Evolutionary conservation across 495 filamentous ascomycete species (phyloP), one percentile per base, ranked within the genome.

Genomic region (Parachaetomium inaequale): DNA sequence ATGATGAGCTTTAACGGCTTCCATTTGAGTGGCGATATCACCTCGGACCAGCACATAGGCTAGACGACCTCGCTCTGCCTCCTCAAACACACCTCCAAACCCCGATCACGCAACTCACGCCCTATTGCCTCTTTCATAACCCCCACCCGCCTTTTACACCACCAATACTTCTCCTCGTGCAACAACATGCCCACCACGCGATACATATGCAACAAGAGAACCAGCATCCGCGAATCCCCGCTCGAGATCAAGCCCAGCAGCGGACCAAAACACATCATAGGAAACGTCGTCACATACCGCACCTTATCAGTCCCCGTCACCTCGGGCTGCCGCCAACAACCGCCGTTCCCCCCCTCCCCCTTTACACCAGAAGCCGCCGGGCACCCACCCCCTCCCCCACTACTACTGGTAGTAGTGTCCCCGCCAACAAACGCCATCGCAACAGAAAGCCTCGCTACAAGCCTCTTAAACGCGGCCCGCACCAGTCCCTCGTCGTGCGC

Each of bases 151-250:
- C 43, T 56, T 43, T 40, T 40, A 19, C 63, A 63, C 70, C 68
- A 72, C 70, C 70, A 72, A 45, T 62, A 63, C 14, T 56, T 59
- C 6, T 65, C 59, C 14, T 47, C 25, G 2, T 58, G 60, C 25
- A 70, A 36, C 21, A 72, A 23, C 23, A 58, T 31, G 11, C 63
- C 61, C n/a, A 60, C 59, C 0, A 62, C 59, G 4, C 60, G 63
- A 26, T 72, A 72, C 1, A 70, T 51, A n/a, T 72, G 68, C 7
- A 54, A 65, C 55, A 70, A 50, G 52, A 72, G 26, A n/a, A 70
- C 57, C 31, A 72, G 49, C 7, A 61, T 61, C 34, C 70, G 21
- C 21, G 70, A 63, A 23, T 72, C 70, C 1, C 70, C 70, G 4
- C 38, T 45, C 21, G 64, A 52, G 3, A 70, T 70, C 36, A 68